Percentiles rank a stretch among this genome's conserved stretches.
Evolutionary conservation across 176 grass and related monocot species (phyloP).

Genomic region (Lolium multiflorum): DNA sequence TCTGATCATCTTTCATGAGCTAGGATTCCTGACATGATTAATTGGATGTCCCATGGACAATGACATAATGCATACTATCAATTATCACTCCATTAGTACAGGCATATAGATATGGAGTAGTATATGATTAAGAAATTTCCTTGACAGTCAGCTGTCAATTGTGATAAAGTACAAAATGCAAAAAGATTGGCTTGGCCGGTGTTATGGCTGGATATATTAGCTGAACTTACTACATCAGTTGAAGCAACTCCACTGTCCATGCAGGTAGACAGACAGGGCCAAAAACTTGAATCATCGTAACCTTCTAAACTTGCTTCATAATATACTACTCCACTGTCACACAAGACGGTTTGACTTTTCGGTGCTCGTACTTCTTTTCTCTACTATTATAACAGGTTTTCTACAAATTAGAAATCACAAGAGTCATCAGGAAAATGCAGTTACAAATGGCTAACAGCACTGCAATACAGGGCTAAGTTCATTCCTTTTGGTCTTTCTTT

Average conservation of each 20-base stretch:
- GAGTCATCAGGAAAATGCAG: not conserved
- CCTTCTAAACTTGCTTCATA: constrained; percentile 4
- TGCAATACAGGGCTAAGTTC: no score
- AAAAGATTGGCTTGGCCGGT: constrained; percentile 21
- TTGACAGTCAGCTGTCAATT: constrained; percentile 29
- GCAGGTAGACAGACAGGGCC: not conserved
- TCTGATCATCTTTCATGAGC: not conserved
- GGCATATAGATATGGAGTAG: not conserved
- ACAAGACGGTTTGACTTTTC: not conserved
- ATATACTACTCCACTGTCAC: not conserved
- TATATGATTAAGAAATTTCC: constrained; percentile 42
- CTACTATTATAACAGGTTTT: not conserved
- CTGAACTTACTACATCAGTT: constrained; percentile 11
- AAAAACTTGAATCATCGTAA: not conserved
- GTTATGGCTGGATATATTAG: no score
- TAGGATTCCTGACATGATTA: constrained; percentile 32
- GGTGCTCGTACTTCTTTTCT: not conserved
- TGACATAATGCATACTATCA: constrained; percentile 11
- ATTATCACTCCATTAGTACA: not conserved
- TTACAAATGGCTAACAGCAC: not conserved
- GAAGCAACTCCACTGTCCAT: constrained; percentile 14
- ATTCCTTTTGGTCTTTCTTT: not conserved
- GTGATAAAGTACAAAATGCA: constrained; percentile 15
- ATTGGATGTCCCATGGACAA: constrained; percentile 22
- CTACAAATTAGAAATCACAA: not conserved